These are phyloP conservation scores for Pleomassaria siparia DNA, from an alignment of 2,329 filamentous ascomycete species.

Conservation along the genomic window DNA sequence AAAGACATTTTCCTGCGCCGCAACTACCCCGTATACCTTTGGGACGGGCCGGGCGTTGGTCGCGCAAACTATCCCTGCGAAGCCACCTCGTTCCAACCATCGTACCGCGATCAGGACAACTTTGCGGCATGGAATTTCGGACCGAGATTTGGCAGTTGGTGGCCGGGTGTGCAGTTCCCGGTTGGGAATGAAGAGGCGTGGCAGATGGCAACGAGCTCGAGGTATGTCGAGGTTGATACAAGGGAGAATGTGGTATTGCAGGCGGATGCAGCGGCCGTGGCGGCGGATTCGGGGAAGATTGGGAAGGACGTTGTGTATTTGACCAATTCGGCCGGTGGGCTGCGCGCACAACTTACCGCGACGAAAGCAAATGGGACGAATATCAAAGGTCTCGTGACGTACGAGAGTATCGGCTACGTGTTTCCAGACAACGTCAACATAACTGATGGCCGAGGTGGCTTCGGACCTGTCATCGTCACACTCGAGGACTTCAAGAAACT, in stretches of 20 bases:
- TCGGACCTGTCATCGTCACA: constrained; percentile 25
- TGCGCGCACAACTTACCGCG: constrained; percentile 23
- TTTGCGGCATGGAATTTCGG: constrained; percentile 29
- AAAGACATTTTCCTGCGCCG: constrained; percentile 29
- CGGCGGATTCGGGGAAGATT: constrained; percentile 24
- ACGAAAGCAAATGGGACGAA: constrained; percentile 24
- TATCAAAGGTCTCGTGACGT: constrained; percentile 28
- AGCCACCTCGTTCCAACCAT: constrained; percentile 15
- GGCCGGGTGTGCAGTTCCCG: constrained; percentile 27
- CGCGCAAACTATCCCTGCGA: constrained; percentile 28
- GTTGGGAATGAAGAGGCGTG: constrained; percentile 18
- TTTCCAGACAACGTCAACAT: constrained; percentile 26
- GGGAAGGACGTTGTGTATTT: constrained; percentile 25
- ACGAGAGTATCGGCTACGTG: constrained; percentile 29
- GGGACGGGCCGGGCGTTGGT: constrained; percentile 28
- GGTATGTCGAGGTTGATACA: constrained; percentile 28
- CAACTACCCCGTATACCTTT: constrained; percentile 29
- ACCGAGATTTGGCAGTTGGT: constrained; percentile 18
- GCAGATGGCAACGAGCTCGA: constrained; percentile 24
- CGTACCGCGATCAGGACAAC: constrained; percentile 21
- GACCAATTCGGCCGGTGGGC: constrained; percentile 25
- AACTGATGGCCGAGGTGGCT: constrained; percentile 21
- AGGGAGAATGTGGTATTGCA: constrained; percentile 23
- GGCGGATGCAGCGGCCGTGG: constrained; percentile 21
- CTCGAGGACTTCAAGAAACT: constrained; percentile 26